phyloP scores from a whole-genome alignment of 805 yeast species.

The Metschnikowia proteae region DNA sequence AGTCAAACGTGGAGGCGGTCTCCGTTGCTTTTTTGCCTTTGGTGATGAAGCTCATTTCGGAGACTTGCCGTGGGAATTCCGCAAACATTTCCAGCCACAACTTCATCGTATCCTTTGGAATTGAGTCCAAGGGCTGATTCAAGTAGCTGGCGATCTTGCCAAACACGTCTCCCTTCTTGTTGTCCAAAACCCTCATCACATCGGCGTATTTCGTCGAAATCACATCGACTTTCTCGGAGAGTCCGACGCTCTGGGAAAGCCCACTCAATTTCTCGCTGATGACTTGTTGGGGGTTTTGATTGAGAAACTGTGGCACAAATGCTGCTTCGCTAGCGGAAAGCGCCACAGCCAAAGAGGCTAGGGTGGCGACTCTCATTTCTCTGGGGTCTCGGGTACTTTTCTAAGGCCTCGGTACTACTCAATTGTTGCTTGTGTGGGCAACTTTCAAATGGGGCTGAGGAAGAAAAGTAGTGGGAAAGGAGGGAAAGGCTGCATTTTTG shows the following conservation, averaged over 20 bases:
- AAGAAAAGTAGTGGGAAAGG: background rate
- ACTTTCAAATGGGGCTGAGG: background rate
- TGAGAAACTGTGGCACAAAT: conserved; percentile 10
- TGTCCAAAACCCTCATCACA: conserved; percentile 14
- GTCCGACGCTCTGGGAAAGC: conserved; percentile 9
- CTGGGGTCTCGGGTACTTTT: background rate
- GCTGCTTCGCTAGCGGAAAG: conserved; percentile 16
- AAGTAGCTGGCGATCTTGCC: conserved; percentile 49
- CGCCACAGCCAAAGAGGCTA: conserved; percentile 12
- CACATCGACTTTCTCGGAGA: conserved; percentile 9
- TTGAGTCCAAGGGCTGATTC: conserved; percentile 46
- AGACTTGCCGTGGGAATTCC: conserved; percentile 54
- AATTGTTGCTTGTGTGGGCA: background rate
- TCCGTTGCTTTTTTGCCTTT: conserved; percentile 42
- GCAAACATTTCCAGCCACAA: conserved; percentile 64
- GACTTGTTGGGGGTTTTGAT: conserved; percentile 12
- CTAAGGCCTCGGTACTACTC: background rate
- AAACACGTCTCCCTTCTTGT: conserved; percentile 27
- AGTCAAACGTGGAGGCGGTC: conserved; percentile 28
- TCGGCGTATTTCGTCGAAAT: conserved; percentile 14
- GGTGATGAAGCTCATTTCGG: conserved; percentile 47
- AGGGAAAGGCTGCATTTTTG: background rate
- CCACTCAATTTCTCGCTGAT: conserved; percentile 9
- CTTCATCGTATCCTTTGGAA: conserved; percentile 47
- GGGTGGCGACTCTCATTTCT: conserved; percentile 10